A percentile compares a stretch with the other conserved stretches of the same genome.
Evolutionary conservation across 768 basidiomycete species (phyloP).

Genomic region (Calocera cornea): DNA sequence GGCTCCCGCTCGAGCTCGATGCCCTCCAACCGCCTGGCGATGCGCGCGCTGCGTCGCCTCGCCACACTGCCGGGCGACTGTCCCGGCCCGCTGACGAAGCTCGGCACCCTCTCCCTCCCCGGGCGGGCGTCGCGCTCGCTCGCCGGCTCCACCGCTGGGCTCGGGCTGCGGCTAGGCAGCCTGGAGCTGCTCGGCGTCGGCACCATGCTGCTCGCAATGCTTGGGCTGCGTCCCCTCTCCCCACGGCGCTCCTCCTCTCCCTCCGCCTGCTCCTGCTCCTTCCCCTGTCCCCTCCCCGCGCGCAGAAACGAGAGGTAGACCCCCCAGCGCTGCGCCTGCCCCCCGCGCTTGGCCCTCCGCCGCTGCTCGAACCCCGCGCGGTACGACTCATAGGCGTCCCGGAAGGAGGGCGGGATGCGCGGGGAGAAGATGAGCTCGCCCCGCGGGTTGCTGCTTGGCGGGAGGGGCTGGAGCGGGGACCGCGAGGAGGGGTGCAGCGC

Average conservation of each 20-base stretch:
- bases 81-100: not conserved
- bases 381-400: slow-evolving; percentile 88
- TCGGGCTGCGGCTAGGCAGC: not conserved
- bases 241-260: not conserved
- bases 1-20: not conserved
- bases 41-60: not conserved
- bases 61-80: no score
- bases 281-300: not conserved
- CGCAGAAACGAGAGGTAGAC: not conserved
- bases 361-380: slow-evolving; percentile 77
- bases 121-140: not conserved
- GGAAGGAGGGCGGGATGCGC: slow-evolving; percentile 64
- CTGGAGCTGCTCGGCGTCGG: not conserved
- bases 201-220: not conserved
- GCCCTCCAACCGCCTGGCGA: not conserved
- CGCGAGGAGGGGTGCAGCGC: slow-evolving; percentile 30
- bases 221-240: not conserved
- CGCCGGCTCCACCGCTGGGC: not conserved
- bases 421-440: slow-evolving; percentile 95
- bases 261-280: not conserved
- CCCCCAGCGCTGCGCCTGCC: slow-evolving; percentile 22
- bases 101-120: not conserved
- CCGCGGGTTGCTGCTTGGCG: slow-evolving; percentile 75
- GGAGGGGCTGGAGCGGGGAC: slow-evolving; percentile 60
- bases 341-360: slow-evolving; percentile 51